Percentiles rank a stretch among this genome's conserved stretches.
Evolutionary conservation across 2,329 filamentous ascomycete genomes (phyloP).

Genomic region (Septoria petroselini): DNA sequence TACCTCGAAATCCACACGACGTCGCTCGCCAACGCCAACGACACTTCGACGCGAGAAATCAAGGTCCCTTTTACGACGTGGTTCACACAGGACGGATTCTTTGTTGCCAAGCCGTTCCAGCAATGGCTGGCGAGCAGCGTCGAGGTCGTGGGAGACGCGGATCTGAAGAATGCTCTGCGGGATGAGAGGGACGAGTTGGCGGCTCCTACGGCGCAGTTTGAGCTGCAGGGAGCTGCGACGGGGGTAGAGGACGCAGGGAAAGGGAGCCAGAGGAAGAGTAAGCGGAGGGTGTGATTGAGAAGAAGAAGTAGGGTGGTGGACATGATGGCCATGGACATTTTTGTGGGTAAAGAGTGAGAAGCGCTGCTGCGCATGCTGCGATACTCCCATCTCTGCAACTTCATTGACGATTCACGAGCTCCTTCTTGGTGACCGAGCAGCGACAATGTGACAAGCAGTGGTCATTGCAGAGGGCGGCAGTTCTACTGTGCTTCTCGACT

Average conservation of each 20-base stretch:
- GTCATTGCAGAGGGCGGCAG: too few species aligned
- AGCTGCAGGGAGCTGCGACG: conserved; percentile 17
- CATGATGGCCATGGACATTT: too few species aligned
- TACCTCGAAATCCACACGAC: conserved; percentile 60
- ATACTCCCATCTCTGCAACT: too few species aligned
- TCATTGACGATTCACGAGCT: too few species aligned
- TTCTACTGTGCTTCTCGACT: too few species aligned
- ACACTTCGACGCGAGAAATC: conserved; percentile 48
- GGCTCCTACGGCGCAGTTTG: conserved; percentile 24
- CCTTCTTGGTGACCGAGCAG: too few species aligned
- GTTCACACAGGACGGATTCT: conserved; percentile 71
- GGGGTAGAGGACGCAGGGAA: conserved; percentile 26
- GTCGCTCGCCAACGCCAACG: conserved; percentile 19
- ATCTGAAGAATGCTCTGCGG: conserved; percentile 54
- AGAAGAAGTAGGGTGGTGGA: too few species aligned
- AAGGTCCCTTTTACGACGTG: conserved; percentile 67
- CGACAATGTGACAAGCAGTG: too few species aligned
- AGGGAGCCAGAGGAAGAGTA: conserved; percentile 30
- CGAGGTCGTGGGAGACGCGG: conserved; percentile 62
- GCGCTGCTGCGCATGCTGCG: too few species aligned
- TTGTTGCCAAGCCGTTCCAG: conserved; percentile 74
- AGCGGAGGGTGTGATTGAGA: conserved; percentile 19
- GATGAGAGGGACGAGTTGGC: conserved; percentile 36
- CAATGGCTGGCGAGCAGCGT: conserved; percentile 69
- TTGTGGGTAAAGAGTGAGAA: too few species aligned